phyloP scores from a whole-genome alignment of 1,139 yeast genomes.

The Suhomyces panamericanus region DNA sequence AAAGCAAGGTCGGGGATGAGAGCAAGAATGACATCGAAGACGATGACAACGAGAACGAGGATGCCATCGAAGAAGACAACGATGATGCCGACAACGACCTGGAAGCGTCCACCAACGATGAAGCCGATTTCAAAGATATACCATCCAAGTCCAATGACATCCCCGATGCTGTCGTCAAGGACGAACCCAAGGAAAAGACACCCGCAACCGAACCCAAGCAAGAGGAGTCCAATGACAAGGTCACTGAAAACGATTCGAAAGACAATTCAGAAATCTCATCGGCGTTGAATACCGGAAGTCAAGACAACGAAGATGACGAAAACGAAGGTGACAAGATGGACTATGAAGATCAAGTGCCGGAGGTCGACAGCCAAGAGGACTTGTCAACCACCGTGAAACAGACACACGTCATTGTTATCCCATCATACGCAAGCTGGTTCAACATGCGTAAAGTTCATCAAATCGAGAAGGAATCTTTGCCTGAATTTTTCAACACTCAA shows the following conservation, averaged over 20 bases:
- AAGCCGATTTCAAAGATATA: constrained; percentile 1
- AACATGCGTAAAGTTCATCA: constrained; percentile 66
- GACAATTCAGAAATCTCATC: background rate
- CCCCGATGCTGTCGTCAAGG: background rate
- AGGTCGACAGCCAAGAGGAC: constrained; percentile 8
- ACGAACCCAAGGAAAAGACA: background rate
- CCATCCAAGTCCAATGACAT: background rate
- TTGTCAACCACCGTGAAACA: constrained; percentile 41
- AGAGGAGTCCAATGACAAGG: background rate
- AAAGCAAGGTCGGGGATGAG: background rate
- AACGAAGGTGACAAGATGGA: constrained; percentile 2
- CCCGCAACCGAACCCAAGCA: background rate
- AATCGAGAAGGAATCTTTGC: constrained; percentile 70
- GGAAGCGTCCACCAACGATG: constrained; percentile 10
- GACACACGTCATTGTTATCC: constrained; percentile 86
- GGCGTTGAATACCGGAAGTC: background rate
- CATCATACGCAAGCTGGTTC: constrained; percentile 94
- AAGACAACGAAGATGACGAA: background rate
- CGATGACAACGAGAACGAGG: constrained; percentile 6
- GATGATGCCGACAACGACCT: constrained; percentile 5
- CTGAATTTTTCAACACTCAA: constrained; percentile 81
- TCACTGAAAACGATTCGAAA: background rate
- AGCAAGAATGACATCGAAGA: background rate
- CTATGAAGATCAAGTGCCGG: constrained; percentile 1
- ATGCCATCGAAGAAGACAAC: constrained; percentile 2